These are phyloP conservation scores for Lachancea dasiensis DNA, from an alignment of 805 yeast genomes.

Conservation along the genomic window DNA sequence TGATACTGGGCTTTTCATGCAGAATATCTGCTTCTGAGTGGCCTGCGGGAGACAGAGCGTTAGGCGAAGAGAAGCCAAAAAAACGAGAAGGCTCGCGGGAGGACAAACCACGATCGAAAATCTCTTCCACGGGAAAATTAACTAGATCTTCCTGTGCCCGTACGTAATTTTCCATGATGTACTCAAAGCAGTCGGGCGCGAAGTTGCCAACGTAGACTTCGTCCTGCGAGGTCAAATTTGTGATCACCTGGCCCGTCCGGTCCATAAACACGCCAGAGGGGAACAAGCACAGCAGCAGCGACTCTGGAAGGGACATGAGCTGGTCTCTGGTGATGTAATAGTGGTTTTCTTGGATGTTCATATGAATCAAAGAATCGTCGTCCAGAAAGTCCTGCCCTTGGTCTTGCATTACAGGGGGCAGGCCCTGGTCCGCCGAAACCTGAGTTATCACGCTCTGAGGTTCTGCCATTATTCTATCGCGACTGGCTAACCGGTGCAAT, in stretches of 20 bases:
- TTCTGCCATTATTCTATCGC: constrained; percentile 5
- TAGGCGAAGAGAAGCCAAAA: constrained; percentile 20
- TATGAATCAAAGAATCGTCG: constrained; percentile 57
- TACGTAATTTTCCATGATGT: constrained; percentile 67
- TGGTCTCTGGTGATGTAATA: constrained; percentile 83
- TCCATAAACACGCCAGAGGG: constrained; percentile 89
- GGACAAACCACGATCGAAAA: constrained; percentile 28
- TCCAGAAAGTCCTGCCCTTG: constrained; percentile 28
- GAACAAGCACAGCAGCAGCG: constrained; percentile 75
- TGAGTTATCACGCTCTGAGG: constrained; percentile 58
- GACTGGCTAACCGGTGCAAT: no score
- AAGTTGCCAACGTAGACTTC: constrained; percentile 71
- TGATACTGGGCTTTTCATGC: constrained; percentile 78
- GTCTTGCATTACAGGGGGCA: constrained; percentile 11
- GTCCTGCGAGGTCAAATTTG: constrained; percentile 74
- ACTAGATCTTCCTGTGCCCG: constrained; percentile 59
- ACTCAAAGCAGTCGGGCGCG: constrained; percentile 79
- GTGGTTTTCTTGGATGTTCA: constrained; percentile 68
- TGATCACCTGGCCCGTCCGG: constrained; percentile 66
- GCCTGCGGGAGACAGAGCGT: constrained; percentile 11
- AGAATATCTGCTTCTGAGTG: constrained; percentile 52
- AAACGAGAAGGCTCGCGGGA: constrained; percentile 23
- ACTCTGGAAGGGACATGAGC: constrained; percentile 86
- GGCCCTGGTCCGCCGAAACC: constrained; percentile 43
- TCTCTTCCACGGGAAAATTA: constrained; percentile 35